Evolutionary conservation across 2,329 filamentous ascomycete genomes (phyloP), one percentile per base, ranked within the genome.

Genomic region (Cladosporium halotolerans): DNA sequence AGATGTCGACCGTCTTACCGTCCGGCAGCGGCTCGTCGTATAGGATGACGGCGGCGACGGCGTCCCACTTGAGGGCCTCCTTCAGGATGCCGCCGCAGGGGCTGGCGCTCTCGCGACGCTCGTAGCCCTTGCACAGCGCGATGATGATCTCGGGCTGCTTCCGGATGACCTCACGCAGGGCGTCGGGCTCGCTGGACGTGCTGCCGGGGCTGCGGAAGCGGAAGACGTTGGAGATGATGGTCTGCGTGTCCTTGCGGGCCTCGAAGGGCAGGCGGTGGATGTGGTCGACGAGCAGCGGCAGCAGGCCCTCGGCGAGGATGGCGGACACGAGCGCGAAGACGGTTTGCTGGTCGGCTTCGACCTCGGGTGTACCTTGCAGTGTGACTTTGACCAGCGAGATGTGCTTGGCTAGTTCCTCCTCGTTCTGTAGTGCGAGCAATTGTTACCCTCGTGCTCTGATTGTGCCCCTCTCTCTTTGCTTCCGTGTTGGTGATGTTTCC

Each of bases 161-260:
- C 65, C 89, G 86, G 58, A 95, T 85, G 55, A 96, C 87, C 68
- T 95, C 95, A 61, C 89, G 87, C 54, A 99, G 79, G 23, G 93
- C 90, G 47, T 91, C 82, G 0, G 90, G 89, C 57, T 95, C 89
- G 60, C 80, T 77, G 16, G 84, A 82, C 2, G 80, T 81, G 41
- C 80, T 81, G 40, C 73, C 72, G 9, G 82, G 77, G 5, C 86
- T 86, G 59, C 88, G 88, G 76, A 93, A 96, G 60, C 91, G 88
- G 68, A 96, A 89, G 61, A 95, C 87, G 70, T 92, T 93, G 39
- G 90, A 96, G 74, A 97, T 93, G 68, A 96, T 93, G 58, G 93
- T 88, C 69, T 96, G 92, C 10, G 89, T 88, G 67, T 96, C 92
- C 76, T 96, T 97, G 66, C 92, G 85, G 36, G 91, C 89, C 75